Conservation (phyloP, 2,329 filamentous ascomycete species). For the Verticillium nubilum region DNA sequence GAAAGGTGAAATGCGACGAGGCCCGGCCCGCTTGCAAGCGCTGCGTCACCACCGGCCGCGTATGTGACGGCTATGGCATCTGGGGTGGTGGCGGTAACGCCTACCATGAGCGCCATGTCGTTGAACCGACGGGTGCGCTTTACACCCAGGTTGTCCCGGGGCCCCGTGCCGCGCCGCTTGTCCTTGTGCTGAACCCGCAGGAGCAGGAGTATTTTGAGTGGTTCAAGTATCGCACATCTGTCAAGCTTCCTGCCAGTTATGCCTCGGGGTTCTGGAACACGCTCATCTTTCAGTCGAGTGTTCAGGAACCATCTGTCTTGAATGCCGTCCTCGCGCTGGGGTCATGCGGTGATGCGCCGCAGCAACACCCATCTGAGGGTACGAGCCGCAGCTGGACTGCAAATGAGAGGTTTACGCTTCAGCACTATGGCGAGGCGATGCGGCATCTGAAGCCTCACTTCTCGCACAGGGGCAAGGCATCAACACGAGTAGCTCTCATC, state of each 20-base stretch:
- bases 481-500: conserved; percentile 30
- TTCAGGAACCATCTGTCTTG: conserved; percentile 30
- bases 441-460: conserved; percentile 27
- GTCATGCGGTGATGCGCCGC: conserved; percentile 12
- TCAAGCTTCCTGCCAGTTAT: conserved; percentile 30
- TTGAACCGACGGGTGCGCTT: not conserved
- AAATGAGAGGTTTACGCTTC: conserved; percentile 20
- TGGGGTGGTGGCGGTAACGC: conserved; percentile 11
- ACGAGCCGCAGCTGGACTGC: not conserved
- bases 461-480: conserved; percentile 15
- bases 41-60: conserved; percentile 15
- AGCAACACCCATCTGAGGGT: not conserved
- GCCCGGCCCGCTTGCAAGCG: conserved; percentile 12
- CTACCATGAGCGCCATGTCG: not conserved
- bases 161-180: not conserved
- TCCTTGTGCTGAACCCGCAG: not conserved
- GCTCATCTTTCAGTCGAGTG: conserved; percentile 28
- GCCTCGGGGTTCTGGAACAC: conserved; percentile 29
- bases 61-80: conserved; percentile 17
- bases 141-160: not conserved
- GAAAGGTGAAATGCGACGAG: conserved; percentile 21
- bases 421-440: conserved; percentile 32
- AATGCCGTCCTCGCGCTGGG: conserved; percentile 33
- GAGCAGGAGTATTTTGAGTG: conserved; percentile 23
- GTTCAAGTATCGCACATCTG: conserved; percentile 32